Conservation (phyloP, 2,329 filamentous ascomycete genomes). For the Aspergillus sclerotialis region DNA sequence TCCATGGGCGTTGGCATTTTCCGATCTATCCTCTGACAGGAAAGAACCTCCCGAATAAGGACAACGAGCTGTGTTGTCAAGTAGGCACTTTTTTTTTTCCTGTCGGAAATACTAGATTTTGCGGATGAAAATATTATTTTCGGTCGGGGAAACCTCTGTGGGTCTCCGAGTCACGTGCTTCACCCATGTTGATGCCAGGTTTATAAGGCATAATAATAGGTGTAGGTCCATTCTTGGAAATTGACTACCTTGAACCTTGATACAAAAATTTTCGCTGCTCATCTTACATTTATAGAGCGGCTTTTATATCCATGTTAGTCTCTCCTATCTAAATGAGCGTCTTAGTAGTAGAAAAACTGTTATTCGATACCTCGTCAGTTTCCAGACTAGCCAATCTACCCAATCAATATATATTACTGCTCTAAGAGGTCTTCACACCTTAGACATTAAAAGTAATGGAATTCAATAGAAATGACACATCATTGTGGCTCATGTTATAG, state of each 20-base stretch:
- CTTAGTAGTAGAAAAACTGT: too few relatives aligned
- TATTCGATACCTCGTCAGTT: too few relatives aligned
- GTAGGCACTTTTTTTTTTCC: conserved; percentile 16
- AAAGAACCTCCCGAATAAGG: conserved; percentile 2
- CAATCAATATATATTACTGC: too few relatives aligned
- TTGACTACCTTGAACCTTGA: neutral
- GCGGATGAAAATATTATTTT: conserved; percentile 19
- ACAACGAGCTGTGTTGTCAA: neutral
- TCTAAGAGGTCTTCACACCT: too few relatives aligned
- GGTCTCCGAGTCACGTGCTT: conserved; percentile 27
- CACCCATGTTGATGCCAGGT: conserved; percentile 9
- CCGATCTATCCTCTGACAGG: conserved; percentile 7
- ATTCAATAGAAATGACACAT: too few relatives aligned
- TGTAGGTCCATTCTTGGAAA: conserved; percentile 1
- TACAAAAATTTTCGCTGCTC: too few relatives aligned
- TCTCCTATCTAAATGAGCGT: too few relatives aligned
- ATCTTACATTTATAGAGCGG: too few relatives aligned
- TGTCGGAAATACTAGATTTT: conserved; percentile 13
- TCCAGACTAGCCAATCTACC: too few relatives aligned
- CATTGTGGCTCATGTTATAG: too few relatives aligned
- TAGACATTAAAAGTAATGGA: too few relatives aligned
- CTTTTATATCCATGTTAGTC: too few relatives aligned
- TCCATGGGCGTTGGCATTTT: conserved; percentile 31
- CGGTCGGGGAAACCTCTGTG: conserved; percentile 16
- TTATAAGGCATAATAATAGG: conserved; percentile 6